Evolutionary conservation across 129 eudicot species (phyloP), one percentile per base, ranked within the genome.

Genomic region (Chrysanthemum seticuspe): DNA sequence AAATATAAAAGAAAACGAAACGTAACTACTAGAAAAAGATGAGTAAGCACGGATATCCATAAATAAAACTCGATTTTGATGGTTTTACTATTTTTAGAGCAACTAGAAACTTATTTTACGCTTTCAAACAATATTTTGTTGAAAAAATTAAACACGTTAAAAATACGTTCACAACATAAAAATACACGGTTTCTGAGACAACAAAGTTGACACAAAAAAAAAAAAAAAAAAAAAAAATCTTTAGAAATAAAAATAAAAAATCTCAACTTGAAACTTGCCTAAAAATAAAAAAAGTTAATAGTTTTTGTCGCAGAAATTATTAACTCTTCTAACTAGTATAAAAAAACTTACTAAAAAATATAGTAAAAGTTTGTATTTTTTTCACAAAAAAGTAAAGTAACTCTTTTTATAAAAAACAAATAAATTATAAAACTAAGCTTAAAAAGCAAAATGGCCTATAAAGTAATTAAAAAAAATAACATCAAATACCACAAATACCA

Each of bases 391-490:
- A n/a, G 18, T n/a, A n/a, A n/a, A 45, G 71, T 44, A 11, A 47
- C 51, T 47, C 0, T 66, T 65, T 47, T 16, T 40, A 10, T 21
- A 9, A 45, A 9, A 45, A 66, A 47, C n/a, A 66, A 7, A 3
- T 34, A 65, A 25, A 34, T n/a, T n/a, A n/a, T n/a, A n/a, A 66
- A 3, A 67, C 7, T 1, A 1, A 45, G 57, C 56, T 45, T 16
- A 5, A 56, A 70, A 70, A 29, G 31, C 2, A 71, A 71, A 71
- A 71, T 36, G 18, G 21, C 67, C 40, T n/a, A 19, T 57, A 57
- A 21, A 72, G 14, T 25, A 25, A 68, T 25, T 18, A 19, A 19
- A 60, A 27, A 13, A 34, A 14, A 10, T 4, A 71, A 65, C 0
- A 65, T 2, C 0, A 55, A 57, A 40, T 57, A n/a, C 6, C 59